phyloP scores from a whole-genome alignment of 2,329 filamentous ascomycete species.

The Chaetomium olivaceum region DNA sequence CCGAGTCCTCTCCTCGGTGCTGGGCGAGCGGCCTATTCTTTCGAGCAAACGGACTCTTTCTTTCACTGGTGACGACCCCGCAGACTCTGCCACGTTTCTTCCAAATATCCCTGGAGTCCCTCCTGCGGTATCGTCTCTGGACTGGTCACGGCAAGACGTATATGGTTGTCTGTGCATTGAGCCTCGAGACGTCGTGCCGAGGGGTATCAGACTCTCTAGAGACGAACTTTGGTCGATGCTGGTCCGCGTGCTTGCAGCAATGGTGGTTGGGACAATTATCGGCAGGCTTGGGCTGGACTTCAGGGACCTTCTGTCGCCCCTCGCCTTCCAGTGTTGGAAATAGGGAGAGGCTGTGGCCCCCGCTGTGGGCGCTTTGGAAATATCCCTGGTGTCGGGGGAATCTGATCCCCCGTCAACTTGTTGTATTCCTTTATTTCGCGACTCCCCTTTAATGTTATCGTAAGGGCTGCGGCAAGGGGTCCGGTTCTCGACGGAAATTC shows the following conservation, averaged over 20 bases:
- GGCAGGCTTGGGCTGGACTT: conserved; percentile 27
- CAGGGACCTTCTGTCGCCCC: conserved; percentile 20
- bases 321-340: conserved; percentile 25
- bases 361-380: background rate
- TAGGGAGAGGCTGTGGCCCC: conserved; percentile 24
- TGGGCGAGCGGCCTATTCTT: conserved; percentile 18
- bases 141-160: background rate
- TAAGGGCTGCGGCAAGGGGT: background rate
- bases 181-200: background rate
- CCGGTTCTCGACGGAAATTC: background rate
- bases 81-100: background rate
- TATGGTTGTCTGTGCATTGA: too few relatives aligned
- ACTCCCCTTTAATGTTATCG: background rate
- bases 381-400: background rate
- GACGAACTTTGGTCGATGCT: background rate
- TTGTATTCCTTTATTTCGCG: background rate
- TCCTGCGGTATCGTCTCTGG: background rate
- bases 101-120: background rate
- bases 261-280: conserved; percentile 28
- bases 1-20: background rate
- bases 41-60: conserved; percentile 36
- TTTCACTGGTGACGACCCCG: conserved; percentile 33
- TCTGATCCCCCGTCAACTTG: background rate
- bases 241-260: conserved; percentile 22
- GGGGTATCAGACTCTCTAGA: background rate